Evolutionary conservation across 495 filamentous ascomycete species (phyloP), one percentile per base, ranked within the genome.

Genomic region (Aspergillus incahuasiensis): DNA sequence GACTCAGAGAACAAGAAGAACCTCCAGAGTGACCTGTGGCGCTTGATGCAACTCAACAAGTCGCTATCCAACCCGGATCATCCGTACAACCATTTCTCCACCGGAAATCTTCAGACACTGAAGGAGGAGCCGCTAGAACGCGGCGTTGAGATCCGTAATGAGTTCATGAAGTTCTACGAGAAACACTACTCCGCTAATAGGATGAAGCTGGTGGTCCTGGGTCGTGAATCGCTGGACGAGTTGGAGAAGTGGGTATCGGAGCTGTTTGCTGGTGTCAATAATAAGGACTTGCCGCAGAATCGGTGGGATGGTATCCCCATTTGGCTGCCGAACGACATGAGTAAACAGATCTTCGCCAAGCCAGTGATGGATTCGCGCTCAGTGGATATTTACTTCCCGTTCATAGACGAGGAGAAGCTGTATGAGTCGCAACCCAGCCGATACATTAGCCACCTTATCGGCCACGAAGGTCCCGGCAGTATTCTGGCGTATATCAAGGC

Each of bases 1-100:
- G 94, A 99, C 72, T 97, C 94, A 0, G 94, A 99, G 68, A 96
- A 97, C 73, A 99, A 99, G 79, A 97, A 99, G 79, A 99, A 99
- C 59, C 81, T 99, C 21, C 94, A 99, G 74, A 95, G 82, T 70
- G 94, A 99, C 68, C 75, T 82, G 55, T 99, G 95, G 95, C 86
- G 94, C 19, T 71, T 96, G 55, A 84, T 92, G 70, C 94, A 99
- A 67, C 79, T 99, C 28, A 89, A 89, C 65, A 97, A 96, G 71
- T 87, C 89, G 1, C 74, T 95, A 11, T 91, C 92, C 21, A 99
- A 92, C 70, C 84, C 87, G 4, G 84, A 85, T 38, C 95, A 97
- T 65, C 94, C 94, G n/a, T 96, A 89, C 64, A 87, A 87, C 67
- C 89, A 96, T 65, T 99, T 99, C 69, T 95, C 92, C 0, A 99